Evolutionary conservation across 2,329 filamentous ascomycete species (phyloP).

Genomic region (Penicillium sp.): DNA sequence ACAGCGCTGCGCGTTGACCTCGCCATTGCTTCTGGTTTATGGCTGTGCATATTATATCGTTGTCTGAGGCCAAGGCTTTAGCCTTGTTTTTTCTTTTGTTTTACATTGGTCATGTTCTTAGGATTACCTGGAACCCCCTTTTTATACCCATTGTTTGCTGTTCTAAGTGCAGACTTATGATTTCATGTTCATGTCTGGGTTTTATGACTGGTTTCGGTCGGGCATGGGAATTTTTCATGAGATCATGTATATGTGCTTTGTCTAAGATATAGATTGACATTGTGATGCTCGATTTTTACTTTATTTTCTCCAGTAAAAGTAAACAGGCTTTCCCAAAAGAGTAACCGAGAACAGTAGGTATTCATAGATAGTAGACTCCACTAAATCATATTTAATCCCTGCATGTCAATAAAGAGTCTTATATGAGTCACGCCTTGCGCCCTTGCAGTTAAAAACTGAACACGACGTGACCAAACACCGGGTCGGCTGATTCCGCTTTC

Average conservation of each 20-base stretch:
- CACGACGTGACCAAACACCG: neutral
- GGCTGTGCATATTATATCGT: neutral
- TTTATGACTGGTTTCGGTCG: neutral
- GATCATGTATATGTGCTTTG: neutral
- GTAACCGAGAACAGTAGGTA: neutral
- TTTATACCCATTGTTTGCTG: slow-evolving; percentile 18
- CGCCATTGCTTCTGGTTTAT: neutral
- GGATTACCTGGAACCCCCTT: slow-evolving; percentile 1
- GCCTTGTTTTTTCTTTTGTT: neutral
- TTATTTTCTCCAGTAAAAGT: neutral
- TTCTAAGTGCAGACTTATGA: slow-evolving; percentile 9
- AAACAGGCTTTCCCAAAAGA: neutral
- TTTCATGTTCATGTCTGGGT: slow-evolving; percentile 14
- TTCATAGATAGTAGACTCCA: neutral
- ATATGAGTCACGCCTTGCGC: neutral
- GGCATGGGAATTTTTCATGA: neutral
- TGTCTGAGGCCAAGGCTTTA: neutral
- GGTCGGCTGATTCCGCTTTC: slow-evolving; percentile 23
- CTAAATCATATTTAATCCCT: neutral
- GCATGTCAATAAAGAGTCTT: neutral
- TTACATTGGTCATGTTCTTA: neutral
- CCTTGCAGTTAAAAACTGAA: neutral
- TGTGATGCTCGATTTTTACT: neutral
- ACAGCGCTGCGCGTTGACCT: slow-evolving; percentile 18
- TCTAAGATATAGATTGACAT: neutral